These are phyloP conservation scores for Mycena rosella DNA, from an alignment of 768 basidiomycete genomes.

Conservation along the genomic window DNA sequence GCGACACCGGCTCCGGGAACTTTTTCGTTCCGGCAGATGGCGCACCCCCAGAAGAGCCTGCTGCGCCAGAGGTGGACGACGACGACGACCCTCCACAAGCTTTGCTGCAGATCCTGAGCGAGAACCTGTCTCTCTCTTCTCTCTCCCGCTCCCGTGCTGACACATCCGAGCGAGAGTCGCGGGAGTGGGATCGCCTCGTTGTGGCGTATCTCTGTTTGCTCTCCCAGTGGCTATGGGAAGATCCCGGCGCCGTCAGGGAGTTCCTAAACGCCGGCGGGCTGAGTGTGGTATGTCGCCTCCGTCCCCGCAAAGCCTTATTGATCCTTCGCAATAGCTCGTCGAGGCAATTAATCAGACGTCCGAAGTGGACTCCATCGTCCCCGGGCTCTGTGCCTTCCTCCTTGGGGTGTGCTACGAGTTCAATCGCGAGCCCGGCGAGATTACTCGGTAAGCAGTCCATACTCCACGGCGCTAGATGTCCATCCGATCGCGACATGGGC, in stretches of 20 bases:
- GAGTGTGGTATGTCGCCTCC: constrained; percentile 77
- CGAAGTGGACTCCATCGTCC: constrained; percentile 87
- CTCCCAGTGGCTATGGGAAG: constrained; percentile 97
- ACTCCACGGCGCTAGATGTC: not conserved
- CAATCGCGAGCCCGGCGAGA: constrained; percentile 94
- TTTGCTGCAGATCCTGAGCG: constrained; percentile 87
- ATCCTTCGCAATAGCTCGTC: constrained; percentile 71
- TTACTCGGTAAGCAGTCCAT: constrained; percentile 76
- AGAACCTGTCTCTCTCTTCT: constrained; percentile 90
- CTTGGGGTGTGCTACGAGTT: constrained; percentile 97
- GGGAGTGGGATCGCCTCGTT: constrained; percentile 93
- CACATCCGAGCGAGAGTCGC: constrained; percentile 75
- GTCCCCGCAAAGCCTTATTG: not conserved
- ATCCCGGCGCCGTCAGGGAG: constrained; percentile 86
- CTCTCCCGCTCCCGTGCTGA: constrained; percentile 79
- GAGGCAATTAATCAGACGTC: constrained; percentile 94
- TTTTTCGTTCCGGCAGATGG: constrained; percentile 88
- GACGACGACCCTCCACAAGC: constrained; percentile 77
- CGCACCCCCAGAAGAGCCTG: constrained; percentile 51
- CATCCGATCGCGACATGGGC: constrained; percentile 13
- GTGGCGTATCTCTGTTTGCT: constrained; percentile 88
- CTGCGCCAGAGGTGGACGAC: constrained; percentile 51
- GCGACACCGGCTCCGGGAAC: constrained; percentile 48
- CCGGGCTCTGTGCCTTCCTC: constrained; percentile 91
- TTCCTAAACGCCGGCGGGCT: constrained; percentile 93